A percentile compares a stretch with the other conserved stretches of the same genome.
These are phyloP conservation scores for Maudiozyma bulderi DNA, from an alignment of 805 yeast species.

Conservation along the genomic window DNA sequence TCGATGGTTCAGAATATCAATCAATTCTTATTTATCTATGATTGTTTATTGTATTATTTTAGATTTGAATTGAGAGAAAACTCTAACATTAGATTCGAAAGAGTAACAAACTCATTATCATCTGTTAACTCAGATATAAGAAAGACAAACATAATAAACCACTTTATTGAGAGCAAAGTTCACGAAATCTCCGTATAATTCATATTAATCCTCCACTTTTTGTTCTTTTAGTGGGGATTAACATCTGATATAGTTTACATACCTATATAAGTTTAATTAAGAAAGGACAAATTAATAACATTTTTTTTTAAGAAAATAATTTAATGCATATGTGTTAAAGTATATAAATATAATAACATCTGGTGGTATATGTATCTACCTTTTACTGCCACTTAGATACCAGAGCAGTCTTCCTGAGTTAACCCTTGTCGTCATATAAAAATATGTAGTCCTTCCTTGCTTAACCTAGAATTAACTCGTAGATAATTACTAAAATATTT, in stretches of 20 bases:
- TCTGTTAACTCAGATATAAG: not conserved
- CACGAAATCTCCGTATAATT: not conserved
- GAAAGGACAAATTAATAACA: not conserved
- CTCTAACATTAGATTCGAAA: not conserved
- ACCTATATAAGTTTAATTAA: not conserved
- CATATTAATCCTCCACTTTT: not conserved
- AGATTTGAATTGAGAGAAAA: conserved; percentile 12
- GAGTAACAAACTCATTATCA: not conserved
- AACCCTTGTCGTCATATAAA: too few relatives aligned
- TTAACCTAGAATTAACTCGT: conserved; percentile 62
- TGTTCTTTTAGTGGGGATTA: too few relatives aligned
- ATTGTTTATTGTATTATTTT: conserved; percentile 33
- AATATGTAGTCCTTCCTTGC: not conserved
- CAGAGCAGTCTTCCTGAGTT: too few relatives aligned
- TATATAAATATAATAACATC: too few relatives aligned
- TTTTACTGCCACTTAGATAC: too few relatives aligned
- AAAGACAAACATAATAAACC: conserved; percentile 3
- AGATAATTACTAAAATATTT: conserved; percentile 55
- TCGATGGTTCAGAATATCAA: conserved; percentile 79
- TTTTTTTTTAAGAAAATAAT: not conserved
- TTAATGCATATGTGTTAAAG: not conserved
- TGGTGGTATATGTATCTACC: too few relatives aligned
- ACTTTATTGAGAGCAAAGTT: conserved; percentile 2
- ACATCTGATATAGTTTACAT: not conserved
- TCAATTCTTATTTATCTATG: conserved; percentile 69